Base-by-base conservation (phyloP, 345 rosid species). In the Camelina hispida region DNA sequence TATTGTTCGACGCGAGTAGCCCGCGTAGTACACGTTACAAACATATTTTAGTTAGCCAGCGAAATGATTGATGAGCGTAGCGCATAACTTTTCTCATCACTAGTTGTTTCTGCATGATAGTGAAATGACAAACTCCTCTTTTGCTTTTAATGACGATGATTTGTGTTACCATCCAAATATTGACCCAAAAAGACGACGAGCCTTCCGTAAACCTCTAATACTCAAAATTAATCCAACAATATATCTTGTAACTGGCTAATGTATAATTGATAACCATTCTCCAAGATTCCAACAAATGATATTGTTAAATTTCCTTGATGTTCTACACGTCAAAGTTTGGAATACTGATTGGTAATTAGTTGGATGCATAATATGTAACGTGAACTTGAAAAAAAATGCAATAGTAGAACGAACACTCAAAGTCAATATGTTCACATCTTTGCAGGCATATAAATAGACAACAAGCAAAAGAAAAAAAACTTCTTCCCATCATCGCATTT, bases 361-460 rank as follows among this genome's bases (percentile, higher is more conserved):
- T 13, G 37, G 60, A 11, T 55, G 23, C 43, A 13, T 7, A 12
- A 7, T 8, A 34, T 50, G 7, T 7, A 66, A 51, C 14, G 47
- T 34, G 9, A 13, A 35, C 1, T 34, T 34, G 12, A 16, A n/a
- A 30, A 37, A 30, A 18, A 9, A 17, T 6, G 7, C 57, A 13
- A 13, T 48, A 32, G 14, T 7, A 32, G 25, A 32, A 50, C 25
- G 25, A 23, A 12, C 18, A 55, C 12, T 28, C 60, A 12, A 28
- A 32, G 71, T 35, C 69, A n/a, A 46, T 30, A 47, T 47, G 57
- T 65, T 22, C 22, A 34, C 59, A 52, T 67, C 68, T n/a, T 62
- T 7, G 5, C 15, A 63, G 2, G 43, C 69, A 30, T 16, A 48
- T 28, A 28, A 47, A 47, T 47, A 32, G 56, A 30, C 43, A 16